phyloP scores from a whole-genome alignment of 2,329 filamentous ascomycete species.

The Sporothrix curviconia region DNA sequence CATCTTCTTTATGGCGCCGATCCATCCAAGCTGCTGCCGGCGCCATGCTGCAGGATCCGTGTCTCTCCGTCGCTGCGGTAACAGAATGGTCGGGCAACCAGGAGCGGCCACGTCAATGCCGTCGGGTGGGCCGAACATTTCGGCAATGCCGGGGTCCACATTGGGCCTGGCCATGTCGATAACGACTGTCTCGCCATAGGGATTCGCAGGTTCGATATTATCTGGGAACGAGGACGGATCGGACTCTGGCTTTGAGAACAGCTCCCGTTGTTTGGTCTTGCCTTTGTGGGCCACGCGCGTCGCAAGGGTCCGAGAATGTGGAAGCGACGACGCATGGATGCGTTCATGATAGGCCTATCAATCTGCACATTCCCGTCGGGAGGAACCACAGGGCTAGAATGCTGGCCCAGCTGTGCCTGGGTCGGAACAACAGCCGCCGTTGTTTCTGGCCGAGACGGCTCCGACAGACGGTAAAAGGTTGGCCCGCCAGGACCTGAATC shows the following conservation, averaged over 20 bases:
- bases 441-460: neutral
- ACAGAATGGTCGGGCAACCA: slow-evolving; percentile 21
- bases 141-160: neutral
- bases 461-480: slow-evolving; percentile 1
- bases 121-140: neutral
- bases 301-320: neutral
- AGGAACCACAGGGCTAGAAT: neutral
- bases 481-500: neutral
- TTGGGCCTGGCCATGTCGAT: slow-evolving; percentile 15
- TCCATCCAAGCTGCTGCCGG: slow-evolving; percentile 40
- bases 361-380: neutral
- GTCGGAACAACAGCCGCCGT: neutral
- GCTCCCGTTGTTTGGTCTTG: neutral
- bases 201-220: neutral
- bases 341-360: neutral
- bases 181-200: slow-evolving; percentile 15
- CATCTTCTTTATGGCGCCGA: slow-evolving; percentile 38
- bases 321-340: neutral
- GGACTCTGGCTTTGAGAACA: neutral
- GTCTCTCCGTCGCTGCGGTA: slow-evolving; percentile 26
- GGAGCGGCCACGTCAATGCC: slow-evolving; percentile 4
- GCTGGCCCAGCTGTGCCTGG: neutral
- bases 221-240: neutral
- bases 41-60: slow-evolving; percentile 33
- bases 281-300: neutral